Evolutionary conservation across 192 early-diverging fungal genomes (phyloP).

Genomic region (Spinellus fusiger): DNA sequence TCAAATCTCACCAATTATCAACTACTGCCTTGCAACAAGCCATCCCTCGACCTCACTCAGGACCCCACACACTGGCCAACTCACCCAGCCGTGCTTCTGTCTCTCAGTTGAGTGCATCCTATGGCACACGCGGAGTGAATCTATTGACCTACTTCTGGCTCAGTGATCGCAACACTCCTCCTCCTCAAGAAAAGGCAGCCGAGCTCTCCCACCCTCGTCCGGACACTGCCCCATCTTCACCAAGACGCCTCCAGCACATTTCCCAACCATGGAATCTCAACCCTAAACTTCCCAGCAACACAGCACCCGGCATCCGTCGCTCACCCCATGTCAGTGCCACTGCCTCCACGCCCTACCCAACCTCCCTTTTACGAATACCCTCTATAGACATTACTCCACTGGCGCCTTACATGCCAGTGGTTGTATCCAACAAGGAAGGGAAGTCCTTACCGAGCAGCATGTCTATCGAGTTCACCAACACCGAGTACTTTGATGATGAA

Average conservation of each 20-base stretch:
- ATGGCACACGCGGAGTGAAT: constrained; percentile 1
- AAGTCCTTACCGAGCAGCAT: constrained; percentile 1
- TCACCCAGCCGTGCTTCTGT: background rate
- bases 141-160: constrained; percentile 21
- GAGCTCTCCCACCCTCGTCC: background rate
- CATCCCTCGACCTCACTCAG: background rate
- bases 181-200: background rate
- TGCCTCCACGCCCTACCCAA: background rate
- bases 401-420: background rate
- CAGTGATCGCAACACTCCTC: background rate
- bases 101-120: constrained; percentile 4
- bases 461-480: constrained; percentile 24
- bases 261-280: background rate
- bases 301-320: constrained; percentile 17
- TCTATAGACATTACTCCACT: background rate
- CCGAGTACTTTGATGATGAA: constrained; percentile 34
- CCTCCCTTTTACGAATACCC: background rate
- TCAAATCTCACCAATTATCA: background rate
- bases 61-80: background rate
- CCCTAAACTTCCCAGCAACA: constrained; percentile 23
- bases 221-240: background rate
- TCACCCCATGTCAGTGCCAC: background rate
- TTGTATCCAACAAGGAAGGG: constrained; percentile 20
- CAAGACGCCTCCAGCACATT: background rate
- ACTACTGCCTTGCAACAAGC: background rate